phyloP scores from a whole-genome alignment of 208 protist genomes.

The Leishmania lainsoni region DNA sequence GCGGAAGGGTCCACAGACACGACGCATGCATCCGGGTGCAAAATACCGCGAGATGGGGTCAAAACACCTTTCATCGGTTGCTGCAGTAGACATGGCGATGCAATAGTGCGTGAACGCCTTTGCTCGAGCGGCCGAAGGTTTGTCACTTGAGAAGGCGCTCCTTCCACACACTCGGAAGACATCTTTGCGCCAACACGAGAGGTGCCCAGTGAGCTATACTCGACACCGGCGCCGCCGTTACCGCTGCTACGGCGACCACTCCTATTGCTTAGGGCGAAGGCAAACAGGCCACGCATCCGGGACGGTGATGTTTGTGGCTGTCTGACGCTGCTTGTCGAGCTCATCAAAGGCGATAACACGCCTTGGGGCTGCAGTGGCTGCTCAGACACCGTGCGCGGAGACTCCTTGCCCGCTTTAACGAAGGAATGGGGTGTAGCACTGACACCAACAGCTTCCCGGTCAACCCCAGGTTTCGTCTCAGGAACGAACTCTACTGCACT shows the following conservation, averaged over 20 bases:
- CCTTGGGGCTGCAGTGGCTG: neutral
- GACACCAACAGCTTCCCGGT: neutral
- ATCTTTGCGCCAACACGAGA: neutral
- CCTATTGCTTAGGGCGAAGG: slow-evolving; percentile 11
- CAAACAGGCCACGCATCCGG: slow-evolving; percentile 20
- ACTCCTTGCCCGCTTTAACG: neutral
- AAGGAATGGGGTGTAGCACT: neutral
- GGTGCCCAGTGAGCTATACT: neutral
- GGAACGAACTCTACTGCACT: neutral
- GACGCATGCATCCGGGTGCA: neutral
- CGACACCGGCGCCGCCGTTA: neutral
- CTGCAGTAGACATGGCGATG: neutral
- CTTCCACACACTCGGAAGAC: neutral
- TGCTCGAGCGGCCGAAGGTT: neutral
- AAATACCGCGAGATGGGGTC: neutral
- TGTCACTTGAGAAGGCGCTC: neutral
- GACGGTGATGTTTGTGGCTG: neutral
- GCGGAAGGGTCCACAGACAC: slow-evolving; percentile 1
- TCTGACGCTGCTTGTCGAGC: neutral
- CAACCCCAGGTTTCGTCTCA: neutral
- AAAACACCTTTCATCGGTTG: neutral
- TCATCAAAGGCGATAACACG: neutral
- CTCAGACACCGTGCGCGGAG: neutral
- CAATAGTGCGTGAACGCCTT: neutral
- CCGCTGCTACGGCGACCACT: neutral